Percentiles rank a stretch among this genome's conserved stretches.
phyloP scores from a whole-genome alignment of 352 stramenopile species.

The Pythium rhizo-oryzae region DNA sequence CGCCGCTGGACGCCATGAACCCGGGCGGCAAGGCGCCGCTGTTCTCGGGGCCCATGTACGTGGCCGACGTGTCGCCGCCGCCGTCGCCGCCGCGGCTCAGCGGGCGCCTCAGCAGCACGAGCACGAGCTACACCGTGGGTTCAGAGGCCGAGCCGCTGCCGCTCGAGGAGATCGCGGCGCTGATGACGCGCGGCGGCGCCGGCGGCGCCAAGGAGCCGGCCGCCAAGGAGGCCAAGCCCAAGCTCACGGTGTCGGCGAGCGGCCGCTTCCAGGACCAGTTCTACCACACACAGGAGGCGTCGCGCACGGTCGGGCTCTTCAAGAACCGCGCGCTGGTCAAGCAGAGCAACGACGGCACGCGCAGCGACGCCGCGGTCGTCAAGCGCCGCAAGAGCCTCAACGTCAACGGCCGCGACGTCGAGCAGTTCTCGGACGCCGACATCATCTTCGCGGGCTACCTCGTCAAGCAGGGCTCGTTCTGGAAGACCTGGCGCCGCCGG shows the following conservation, averaged over 20 bases:
- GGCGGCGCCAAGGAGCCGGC: constrained; percentile 1
- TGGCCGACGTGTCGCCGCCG: constrained; percentile 3
- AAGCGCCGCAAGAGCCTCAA: constrained; percentile 61
- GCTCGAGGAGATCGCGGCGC: constrained; percentile 32
- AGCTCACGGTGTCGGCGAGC: constrained; percentile 80
- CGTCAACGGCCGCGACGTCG: constrained; percentile 75
- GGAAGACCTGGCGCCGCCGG: constrained; percentile 81
- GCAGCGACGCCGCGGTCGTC: constrained; percentile 26
- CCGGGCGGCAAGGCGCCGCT: background rate
- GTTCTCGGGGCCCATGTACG: constrained; percentile 1
- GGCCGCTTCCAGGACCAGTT: constrained; percentile 88
- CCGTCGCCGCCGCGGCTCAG: constrained; percentile 19
- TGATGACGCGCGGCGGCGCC: constrained; percentile 23
- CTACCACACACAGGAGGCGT: constrained; percentile 81
- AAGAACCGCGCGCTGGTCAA: constrained; percentile 79
- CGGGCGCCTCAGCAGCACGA: constrained; percentile 9
- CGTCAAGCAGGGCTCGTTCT: constrained; percentile 88
- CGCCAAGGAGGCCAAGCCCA: constrained; percentile 42
- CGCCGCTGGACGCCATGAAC: background rate
- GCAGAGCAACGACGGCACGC: constrained; percentile 32
- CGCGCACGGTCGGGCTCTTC: constrained; percentile 76
- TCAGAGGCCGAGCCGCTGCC: constrained; percentile 17
- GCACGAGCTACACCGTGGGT: background rate
- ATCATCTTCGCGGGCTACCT: constrained; percentile 81
- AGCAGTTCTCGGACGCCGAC: constrained; percentile 87